Base-by-base conservation (phyloP, 1,284 basidiomycete genomes). In the Apiotrichum porosum region DNA sequence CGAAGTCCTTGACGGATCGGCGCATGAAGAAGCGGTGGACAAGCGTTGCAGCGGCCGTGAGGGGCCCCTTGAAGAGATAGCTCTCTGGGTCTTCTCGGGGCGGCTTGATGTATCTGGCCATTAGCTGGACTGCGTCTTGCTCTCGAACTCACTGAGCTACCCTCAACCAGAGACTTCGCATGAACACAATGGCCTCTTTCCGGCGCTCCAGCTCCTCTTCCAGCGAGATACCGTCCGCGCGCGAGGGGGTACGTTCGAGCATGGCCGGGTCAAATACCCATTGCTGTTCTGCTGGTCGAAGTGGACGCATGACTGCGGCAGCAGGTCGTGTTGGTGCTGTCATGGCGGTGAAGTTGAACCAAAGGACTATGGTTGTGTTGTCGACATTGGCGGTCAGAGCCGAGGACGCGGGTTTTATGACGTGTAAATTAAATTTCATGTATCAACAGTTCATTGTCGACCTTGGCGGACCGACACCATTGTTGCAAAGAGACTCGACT, bases 21-120 rank as follows among this genome's bases (percentile, higher is more conserved):
- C 92, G 81, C 89, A 95, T 92, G 74, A 88, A 95, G 74, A 95
- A 95, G 13, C 92, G 82, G 71, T 95, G 92, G 55, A 94, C 86
- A 80, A 89, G 89, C 4, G 85, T 87, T 23, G 88, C 85, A 15
- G 88, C 89, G 23, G 86, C 86, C 53, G 84, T 85, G 75, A 91
- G 79, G 9, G 63, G 55, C 9, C 62, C 62, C 44, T 65, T 57
- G 10, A 42, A 6, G 26, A 28, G 26, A 6, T 6, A 6, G 26
- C 37, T 36, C 32, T 55, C 56, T 3, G 47, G 36, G 28, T 62
- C 58, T 51, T 23, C 13, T 55, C 52, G 2, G 40, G 36, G 8
- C 26, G 32, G n/a, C 34, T 28, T 6, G 26, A 28, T 6, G 12
- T 28, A 28, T 28, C 26, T 28, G 26, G 6, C 8, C 26, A 28